Evolutionary conservation across 257 asterid genomes (phyloP), one percentile per base, ranked within the genome.

Genomic region (Prunella vulgaris): DNA sequence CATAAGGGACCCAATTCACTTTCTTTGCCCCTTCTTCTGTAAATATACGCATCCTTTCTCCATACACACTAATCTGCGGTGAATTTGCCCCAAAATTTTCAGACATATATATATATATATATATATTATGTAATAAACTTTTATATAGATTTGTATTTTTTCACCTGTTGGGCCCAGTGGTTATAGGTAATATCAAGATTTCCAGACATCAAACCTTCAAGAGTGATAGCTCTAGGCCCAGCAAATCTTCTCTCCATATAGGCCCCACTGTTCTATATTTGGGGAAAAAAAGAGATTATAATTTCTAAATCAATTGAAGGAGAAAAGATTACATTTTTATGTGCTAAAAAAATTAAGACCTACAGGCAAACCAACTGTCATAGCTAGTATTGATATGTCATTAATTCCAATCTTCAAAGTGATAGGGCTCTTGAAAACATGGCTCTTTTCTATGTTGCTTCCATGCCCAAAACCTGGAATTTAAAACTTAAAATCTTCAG

Each of bases 211-310:
- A 91, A 71, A 13, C 99, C 99, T 64, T 87, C 93, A 38, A 94
- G 60, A 6, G 86, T 78, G 52, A 94, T 63, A 7, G 78, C 89
- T 84, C 82, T 70, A 0, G 97, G 96, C 61, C 99, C 99, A 1
- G 97, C 97, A 73, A 82, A 91, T 70, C 99, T 82, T 85, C 52
- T 94, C 78, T 94, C 99, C 99, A 94, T 94, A 76, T 76, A 89
- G 10, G 97, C 99, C 64, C 99, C 99, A 48, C 99, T 94, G 71
- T 94, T 94, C 99, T 93, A 57, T 15, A 79, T 5, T 65, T 24
- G 2, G 35, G 35, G 35, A 5, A 7, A 3, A 33, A 46, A 63
- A 63, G n/a, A 56, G 32, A 1, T 22, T 20, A 52, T 14, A 13
- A 21, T 17, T 35, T 17, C 7, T n/a, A n/a, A n/a, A n/a, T n/a